These are phyloP conservation scores for Beauveria rudraprayagi DNA, from an alignment of 2,329 filamentous ascomycete genomes.

Conservation along the genomic window DNA sequence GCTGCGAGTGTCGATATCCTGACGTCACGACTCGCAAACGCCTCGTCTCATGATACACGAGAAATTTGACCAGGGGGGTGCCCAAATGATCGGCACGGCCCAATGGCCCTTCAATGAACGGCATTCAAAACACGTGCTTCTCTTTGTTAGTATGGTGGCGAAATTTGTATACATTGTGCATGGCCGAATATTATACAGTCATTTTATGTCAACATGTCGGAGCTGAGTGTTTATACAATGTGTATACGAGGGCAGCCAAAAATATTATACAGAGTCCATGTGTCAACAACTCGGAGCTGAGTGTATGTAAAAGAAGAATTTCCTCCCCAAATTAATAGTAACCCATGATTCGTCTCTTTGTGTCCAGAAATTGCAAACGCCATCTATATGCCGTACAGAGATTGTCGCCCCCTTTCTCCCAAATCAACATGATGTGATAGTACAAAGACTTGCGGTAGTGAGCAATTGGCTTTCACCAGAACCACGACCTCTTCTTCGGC, in stretches of 20 bases:
- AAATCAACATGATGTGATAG: neutral
- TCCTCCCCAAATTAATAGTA: neutral
- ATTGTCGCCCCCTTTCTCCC: neutral
- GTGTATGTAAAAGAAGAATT: neutral
- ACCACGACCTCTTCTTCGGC: conserved; percentile 28
- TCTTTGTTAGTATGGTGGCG: neutral
- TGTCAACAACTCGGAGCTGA: conserved; percentile 2
- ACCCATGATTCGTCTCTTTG: neutral
- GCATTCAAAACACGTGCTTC: neutral
- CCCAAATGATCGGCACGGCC: neutral
- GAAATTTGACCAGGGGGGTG: neutral
- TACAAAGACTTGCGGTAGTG: neutral
- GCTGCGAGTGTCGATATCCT: conserved; percentile 5
- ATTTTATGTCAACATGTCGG: neutral
- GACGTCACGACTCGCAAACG: conserved; percentile 9
- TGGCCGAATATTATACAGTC: neutral
- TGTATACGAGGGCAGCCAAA: neutral
- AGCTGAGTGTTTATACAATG: conserved; percentile 4
- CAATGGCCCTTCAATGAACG: neutral
- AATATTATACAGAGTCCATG: neutral
- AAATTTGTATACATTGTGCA: neutral
- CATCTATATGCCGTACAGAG: conserved; percentile 8
- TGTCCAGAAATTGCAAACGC: neutral
- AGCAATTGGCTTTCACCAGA: conserved; percentile 4
- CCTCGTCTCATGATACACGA: neutral